Evolutionary conservation across 1,284 basidiomycete genomes (phyloP), one percentile per base, ranked within the genome.

Genomic region (Leccinum subatratum): DNA sequence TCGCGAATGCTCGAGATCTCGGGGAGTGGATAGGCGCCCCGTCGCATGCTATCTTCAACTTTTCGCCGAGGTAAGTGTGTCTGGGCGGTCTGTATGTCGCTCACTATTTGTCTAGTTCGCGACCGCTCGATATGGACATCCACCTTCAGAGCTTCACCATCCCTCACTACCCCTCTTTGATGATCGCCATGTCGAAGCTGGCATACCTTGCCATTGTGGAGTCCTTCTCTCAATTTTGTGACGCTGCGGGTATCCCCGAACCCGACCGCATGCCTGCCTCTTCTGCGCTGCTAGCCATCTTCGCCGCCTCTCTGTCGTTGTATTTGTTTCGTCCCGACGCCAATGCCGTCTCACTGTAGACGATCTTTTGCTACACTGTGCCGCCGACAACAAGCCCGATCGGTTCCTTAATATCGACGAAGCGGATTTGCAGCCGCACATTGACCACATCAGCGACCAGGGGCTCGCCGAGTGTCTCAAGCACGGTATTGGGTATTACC

Each of bases 111-210:
- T 25, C 25, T 25, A 93, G 93, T 72, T 94, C 96, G 22, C 91
- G 96, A 34, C 18, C 42, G 9, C 7, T 42, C 81, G 96, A 98
- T 68, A 93, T 99, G 87, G 95, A 99, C 72, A 96, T 99, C 61
- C 96, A 98, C 74, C 81, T 99, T 8, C 97, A 99, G 75, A 95
- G 91, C 60, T 99, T 98, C 83, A 89, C 87, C 60, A 94, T 97
- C 59, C 93, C 95, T 11, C 97, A 99, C 75, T 98, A 97, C 88
- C 95, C 96, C 0, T 97, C 94, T 0, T 82, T 99, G 64, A 99
- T 99, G 96, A 93, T 99, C 68, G 88, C 95, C 39, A 98, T 99
- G 97, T 96, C 96, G 28, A 99, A 99, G 77, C 96, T 96, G 0
- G 94, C 96, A 0, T 99, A 98, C 76, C 86, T 99, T 14, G 90